Evolutionary conservation across 441 rosid genomes (phyloP).

Genomic region (Adansonia madagascariensis): DNA sequence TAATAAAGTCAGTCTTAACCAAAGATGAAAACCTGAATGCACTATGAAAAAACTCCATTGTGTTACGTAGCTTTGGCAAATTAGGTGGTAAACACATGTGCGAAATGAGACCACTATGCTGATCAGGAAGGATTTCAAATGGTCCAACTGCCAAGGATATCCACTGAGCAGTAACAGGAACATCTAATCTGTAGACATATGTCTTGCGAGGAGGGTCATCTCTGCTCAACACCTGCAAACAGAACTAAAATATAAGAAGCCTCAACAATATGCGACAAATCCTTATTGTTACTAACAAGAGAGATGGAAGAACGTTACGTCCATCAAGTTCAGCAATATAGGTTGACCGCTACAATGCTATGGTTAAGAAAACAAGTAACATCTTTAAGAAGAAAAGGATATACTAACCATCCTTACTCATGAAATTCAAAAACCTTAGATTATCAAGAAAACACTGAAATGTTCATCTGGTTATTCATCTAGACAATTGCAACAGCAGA

Average conservation of each 20-base stretch:
- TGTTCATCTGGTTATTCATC: neutral
- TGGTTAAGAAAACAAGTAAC: neutral
- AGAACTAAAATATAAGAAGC: constrained; percentile 18
- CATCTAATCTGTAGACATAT: constrained; percentile 78
- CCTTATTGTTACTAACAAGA: constrained; percentile 8
- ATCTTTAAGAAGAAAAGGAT: neutral
- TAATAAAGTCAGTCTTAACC: constrained; percentile 18
- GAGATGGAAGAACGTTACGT: neutral
- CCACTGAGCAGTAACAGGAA: constrained; percentile 82
- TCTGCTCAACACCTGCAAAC: constrained; percentile 75
- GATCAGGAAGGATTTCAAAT: constrained; percentile 83
- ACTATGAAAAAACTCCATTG: constrained; percentile 82
- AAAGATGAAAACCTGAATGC: constrained; percentile 74
- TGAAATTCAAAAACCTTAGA: neutral
- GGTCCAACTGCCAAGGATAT: constrained; percentile 92
- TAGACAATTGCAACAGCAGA: constrained; percentile 3
- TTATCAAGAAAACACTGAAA: neutral
- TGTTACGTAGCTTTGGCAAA: constrained; percentile 66
- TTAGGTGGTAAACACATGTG: constrained; percentile 77
- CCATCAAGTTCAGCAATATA: neutral
- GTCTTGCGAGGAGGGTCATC: constrained; percentile 89
- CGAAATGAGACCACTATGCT: constrained; percentile 62
- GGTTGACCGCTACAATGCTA: neutral
- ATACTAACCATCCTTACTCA: neutral
- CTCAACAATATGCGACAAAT: constrained; percentile 17